These are phyloP conservation scores for Fusarium tjaetaba DNA, from an alignment of 2,329 filamentous ascomycete genomes.

Conservation along the genomic window DNA sequence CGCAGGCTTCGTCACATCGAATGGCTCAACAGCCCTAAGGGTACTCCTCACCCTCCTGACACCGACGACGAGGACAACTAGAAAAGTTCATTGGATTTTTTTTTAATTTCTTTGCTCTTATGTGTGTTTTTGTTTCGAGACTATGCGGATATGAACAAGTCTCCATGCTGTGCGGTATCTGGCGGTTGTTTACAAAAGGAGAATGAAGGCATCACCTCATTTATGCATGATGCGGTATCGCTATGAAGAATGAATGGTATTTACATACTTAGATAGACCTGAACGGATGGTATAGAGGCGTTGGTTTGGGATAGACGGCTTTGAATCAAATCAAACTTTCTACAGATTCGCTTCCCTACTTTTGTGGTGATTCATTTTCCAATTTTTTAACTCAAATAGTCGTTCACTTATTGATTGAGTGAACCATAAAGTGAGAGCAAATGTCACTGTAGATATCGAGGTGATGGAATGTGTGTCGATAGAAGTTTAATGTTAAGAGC, in stretches of 20 bases:
- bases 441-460: neutral
- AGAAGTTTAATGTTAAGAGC: no score
- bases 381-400: neutral
- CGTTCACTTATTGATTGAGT: neutral
- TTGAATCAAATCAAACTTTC: conserved; percentile 35
- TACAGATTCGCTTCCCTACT: neutral
- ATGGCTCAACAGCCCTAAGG: conserved; percentile 87
- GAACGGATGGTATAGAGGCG: conserved; percentile 41
- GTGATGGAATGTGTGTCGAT: neutral
- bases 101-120: neutral
- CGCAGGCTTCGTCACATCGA: conserved; percentile 86
- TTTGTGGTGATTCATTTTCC: neutral
- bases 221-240: conserved; percentile 17
- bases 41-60: conserved; percentile 79
- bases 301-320: conserved; percentile 41
- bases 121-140: conserved; percentile 5
- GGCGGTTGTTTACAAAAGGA: conserved; percentile 13
- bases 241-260: conserved; percentile 26
- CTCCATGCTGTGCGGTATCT: conserved; percentile 12
- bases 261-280: conserved; percentile 34
- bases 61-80: conserved; percentile 76
- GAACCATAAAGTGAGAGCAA: neutral
- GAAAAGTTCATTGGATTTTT: conserved; percentile 16
- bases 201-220: conserved; percentile 12
- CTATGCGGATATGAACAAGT: conserved; percentile 16